These are phyloP conservation scores for Cornus kousa DNA, from an alignment of 148 eudicot species.

Conservation along the genomic window DNA sequence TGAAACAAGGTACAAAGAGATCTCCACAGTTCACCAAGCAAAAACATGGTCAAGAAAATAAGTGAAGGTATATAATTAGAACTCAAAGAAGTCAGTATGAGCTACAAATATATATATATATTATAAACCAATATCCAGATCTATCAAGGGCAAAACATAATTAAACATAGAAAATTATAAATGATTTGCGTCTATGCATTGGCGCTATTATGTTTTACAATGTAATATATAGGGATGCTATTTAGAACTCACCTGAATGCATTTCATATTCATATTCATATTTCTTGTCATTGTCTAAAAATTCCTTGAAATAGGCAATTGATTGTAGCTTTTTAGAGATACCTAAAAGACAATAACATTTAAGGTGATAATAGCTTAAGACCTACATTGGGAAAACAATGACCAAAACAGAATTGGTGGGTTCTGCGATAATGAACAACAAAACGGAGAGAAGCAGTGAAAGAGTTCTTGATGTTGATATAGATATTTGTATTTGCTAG, in stretches of 20 bases:
- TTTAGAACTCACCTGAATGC: background rate
- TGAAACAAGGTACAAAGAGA: background rate
- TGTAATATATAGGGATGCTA: background rate
- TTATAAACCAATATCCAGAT: background rate
- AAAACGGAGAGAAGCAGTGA: no score
- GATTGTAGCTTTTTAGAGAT: background rate
- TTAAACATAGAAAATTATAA: background rate
- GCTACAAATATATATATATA: background rate
- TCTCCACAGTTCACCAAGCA: background rate
- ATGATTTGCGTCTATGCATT: background rate
- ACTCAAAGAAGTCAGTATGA: background rate
- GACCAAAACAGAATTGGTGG: no score
- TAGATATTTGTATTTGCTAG: no score
- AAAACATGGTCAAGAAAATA: background rate
- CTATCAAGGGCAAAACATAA: background rate
- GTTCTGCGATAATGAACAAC: no score
- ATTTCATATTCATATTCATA: background rate
- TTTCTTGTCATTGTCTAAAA: background rate
- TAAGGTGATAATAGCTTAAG: no score
- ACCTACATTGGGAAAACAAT: no score
- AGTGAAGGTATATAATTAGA: background rate
- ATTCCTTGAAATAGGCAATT: background rate
- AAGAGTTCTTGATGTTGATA: no score
- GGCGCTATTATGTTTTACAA: background rate
- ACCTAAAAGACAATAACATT: background rate